phyloP scores from a whole-genome alignment of 2,329 filamentous ascomycete genomes.

The Alternaria infectoria region DNA sequence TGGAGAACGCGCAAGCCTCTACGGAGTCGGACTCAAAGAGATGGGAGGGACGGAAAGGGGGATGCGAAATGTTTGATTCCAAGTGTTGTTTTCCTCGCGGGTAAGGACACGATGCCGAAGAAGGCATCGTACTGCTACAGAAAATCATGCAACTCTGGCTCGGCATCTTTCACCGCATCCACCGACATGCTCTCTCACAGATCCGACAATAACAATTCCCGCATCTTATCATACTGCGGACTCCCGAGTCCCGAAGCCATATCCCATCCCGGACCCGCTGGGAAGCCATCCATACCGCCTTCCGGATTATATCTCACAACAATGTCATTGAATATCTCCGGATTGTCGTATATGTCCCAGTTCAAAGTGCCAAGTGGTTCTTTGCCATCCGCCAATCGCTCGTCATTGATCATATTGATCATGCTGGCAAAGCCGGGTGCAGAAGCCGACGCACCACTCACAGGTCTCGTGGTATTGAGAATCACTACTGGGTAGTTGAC shows the following conservation, averaged over 20 bases:
- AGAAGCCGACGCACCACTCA: constrained; percentile 61
- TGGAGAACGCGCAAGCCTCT: neutral
- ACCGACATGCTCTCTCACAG: neutral
- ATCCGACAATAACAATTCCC: constrained; percentile 16
- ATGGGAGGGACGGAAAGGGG: neutral
- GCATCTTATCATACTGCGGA: constrained; percentile 24
- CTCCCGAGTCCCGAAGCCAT: constrained; percentile 32
- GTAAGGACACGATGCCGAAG: neutral
- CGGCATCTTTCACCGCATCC: neutral
- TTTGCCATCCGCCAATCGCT: constrained; percentile 57
- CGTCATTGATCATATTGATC: constrained; percentile 66
- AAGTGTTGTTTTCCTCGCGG: too few relatives aligned
- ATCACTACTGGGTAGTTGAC: constrained; percentile 48
- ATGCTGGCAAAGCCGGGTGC: constrained; percentile 64
- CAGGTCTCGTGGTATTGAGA: constrained; percentile 35
- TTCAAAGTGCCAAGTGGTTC: constrained; percentile 62
- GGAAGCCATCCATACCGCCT: constrained; percentile 41
- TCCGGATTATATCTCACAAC: constrained; percentile 39
- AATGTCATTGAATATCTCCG: constrained; percentile 52
- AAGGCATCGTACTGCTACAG: neutral
- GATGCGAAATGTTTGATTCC: neutral
- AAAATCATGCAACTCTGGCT: neutral
- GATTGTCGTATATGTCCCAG: constrained; percentile 61
- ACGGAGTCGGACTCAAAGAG: neutral
- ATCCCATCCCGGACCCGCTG: constrained; percentile 35